Percentiles rank a stretch among this genome's conserved stretches.
These are phyloP conservation scores for Cutaneotrichosporon cyanovorans DNA, from an alignment of 1,284 basidiomycete genomes.

Conservation along the genomic window DNA sequence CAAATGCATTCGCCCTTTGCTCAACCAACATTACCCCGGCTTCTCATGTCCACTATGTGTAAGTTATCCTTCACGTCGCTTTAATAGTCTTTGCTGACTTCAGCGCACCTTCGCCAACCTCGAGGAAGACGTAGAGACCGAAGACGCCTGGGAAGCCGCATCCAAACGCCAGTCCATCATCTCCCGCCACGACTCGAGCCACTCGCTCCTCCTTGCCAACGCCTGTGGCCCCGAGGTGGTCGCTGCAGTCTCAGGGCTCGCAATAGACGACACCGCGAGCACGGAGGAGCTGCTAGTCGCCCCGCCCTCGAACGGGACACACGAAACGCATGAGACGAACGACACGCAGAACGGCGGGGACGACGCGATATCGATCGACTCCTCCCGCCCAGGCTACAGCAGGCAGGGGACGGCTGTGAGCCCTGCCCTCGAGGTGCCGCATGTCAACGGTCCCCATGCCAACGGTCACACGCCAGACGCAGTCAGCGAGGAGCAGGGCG, in stretches of 20 bases:
- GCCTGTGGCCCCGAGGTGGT: constrained; percentile 18
- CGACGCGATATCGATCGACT: no score
- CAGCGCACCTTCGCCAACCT: constrained; percentile 80
- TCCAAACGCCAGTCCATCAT: constrained; percentile 38
- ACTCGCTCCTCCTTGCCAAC: constrained; percentile 29
- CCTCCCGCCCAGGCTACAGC: background rate
- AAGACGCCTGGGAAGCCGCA: constrained; percentile 47
- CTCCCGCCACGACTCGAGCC: constrained; percentile 35
- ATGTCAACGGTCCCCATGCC: no score
- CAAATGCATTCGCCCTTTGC: constrained; percentile 91
- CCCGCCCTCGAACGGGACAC: background rate
- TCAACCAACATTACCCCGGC: constrained; percentile 78
- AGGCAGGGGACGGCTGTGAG: no score
- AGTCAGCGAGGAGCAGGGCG: background rate
- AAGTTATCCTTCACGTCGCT: no score
- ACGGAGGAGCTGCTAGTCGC: constrained; percentile 22
- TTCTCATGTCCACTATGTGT: constrained; percentile 90
- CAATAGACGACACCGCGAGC: no score
- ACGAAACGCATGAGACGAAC: no score
- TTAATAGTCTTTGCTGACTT: background rate
- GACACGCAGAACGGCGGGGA: no score
- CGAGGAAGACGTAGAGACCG: constrained; percentile 88
- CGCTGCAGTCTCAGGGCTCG: no score
- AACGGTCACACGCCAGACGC: no score
- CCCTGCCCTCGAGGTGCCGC: no score